Conservation (phyloP, 163 green algal species). For the Prototheca wickerhamii region DNA sequence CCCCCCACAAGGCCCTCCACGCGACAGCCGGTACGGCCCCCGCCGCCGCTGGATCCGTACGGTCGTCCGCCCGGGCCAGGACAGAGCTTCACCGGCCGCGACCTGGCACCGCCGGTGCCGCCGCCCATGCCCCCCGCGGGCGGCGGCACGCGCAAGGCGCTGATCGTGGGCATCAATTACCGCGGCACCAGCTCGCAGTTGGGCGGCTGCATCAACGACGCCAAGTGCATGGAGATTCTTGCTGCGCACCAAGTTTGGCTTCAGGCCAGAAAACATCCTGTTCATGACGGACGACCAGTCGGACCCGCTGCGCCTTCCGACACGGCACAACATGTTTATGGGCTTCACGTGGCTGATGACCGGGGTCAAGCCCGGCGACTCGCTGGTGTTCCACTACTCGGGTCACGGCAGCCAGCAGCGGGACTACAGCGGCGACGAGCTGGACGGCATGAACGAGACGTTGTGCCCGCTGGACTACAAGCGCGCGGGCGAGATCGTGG, state of each 20-base stretch:
- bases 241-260: conserved; percentile 41
- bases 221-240: conserved; percentile 62
- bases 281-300: conserved; percentile 60
- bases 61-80: not conserved
- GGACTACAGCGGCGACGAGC: conserved; percentile 52
- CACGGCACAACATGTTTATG: conserved; percentile 53
- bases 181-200: conserved; percentile 17
- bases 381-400: conserved; percentile 75
- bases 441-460: conserved; percentile 79
- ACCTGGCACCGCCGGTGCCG: no score
- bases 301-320: conserved; percentile 29
- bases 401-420: conserved; percentile 46
- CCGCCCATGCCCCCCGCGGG: conserved; percentile 10
- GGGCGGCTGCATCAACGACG: conserved; percentile 79
- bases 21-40: not conserved
- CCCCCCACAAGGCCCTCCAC: not conserved
- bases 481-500: conserved; percentile 56
- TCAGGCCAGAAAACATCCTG: conserved; percentile 43
- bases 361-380: conserved; percentile 51
- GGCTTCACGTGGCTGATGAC: conserved; percentile 45
- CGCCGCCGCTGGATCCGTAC: not conserved
- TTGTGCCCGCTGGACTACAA: conserved; percentile 75
- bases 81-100: no score
- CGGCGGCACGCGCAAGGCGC: conserved; percentile 19
- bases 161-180: conserved; percentile 39